Percentiles rank a stretch among this genome's conserved stretches.
These are phyloP conservation scores for Plenodomus tracheiphilus DNA, from an alignment of 2,329 filamentous ascomycete species.

Conservation along the genomic window DNA sequence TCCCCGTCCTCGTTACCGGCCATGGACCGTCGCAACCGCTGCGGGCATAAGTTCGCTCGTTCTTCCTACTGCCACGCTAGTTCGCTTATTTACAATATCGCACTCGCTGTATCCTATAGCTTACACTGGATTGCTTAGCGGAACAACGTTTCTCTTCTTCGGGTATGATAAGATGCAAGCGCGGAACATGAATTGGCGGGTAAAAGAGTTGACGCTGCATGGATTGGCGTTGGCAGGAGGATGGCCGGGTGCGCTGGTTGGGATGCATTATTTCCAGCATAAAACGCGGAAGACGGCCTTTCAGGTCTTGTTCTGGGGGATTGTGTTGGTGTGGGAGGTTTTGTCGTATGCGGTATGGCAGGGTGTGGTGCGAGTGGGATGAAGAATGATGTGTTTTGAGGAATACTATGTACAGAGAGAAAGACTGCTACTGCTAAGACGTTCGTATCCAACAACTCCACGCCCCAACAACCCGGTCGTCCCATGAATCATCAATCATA, in stretches of 20 bases:
- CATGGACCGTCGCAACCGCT: constrained; percentile 29
- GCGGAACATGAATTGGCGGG: constrained; percentile 35
- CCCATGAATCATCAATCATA: constrained; percentile 1
- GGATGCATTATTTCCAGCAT: constrained; percentile 43
- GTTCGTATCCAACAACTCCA: background rate
- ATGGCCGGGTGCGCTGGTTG: constrained; percentile 39
- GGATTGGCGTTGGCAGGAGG: constrained; percentile 33
- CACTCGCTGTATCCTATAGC: constrained; percentile 16
- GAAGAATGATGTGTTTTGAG: constrained; percentile 1
- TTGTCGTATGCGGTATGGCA: constrained; percentile 28
- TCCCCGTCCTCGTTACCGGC: constrained; percentile 22
- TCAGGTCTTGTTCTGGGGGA: constrained; percentile 36
- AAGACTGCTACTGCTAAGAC: constrained; percentile 1
- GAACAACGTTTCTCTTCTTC: constrained; percentile 35
- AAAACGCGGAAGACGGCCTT: constrained; percentile 40
- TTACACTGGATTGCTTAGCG: constrained; percentile 25
- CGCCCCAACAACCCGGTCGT: background rate
- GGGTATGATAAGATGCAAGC: constrained; percentile 44
- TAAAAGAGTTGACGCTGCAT: constrained; percentile 38
- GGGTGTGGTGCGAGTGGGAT: constrained; percentile 6
- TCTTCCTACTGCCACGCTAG: constrained; percentile 59
- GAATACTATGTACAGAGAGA: background rate
- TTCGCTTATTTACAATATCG: constrained; percentile 35
- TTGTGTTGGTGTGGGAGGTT: constrained; percentile 34
- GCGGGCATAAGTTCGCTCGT: constrained; percentile 47